Base-by-base conservation (phyloP, 495 filamentous ascomycete genomes). In the Xylaria nigripes region DNA sequence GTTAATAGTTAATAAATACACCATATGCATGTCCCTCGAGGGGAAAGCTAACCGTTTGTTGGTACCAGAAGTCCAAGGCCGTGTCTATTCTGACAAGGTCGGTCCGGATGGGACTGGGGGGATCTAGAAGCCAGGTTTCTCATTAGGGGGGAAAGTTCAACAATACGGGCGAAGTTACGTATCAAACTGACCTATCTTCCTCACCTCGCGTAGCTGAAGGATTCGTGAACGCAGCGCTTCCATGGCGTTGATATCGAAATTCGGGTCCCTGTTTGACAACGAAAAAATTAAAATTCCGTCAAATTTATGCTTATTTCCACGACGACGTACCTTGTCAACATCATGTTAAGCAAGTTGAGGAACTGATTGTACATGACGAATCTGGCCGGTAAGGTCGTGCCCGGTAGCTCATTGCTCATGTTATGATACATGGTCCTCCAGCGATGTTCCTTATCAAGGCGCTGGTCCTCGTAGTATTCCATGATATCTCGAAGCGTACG, bases 401-500 rank as follows among this genome's bases (percentile, higher is more conserved):
- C 74, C 2, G 64, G 70, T 36, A 70, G 72, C 58, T 75, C 75
- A 27, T 73, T 70, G 1, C 70, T 72, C 70, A 78, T 72, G 46
- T 71, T 72, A 67, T 79, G 69, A 51, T 76, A 74, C 76, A 81
- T 79, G 32, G 72, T 70, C 25, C 70, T 71, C 78, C 78, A 81
- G 38, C 76, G 66, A 32, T 67, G 66, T 52, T 74, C 69, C 43
- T 70, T 70, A 34, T 68, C 63, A 23, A 76, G 19, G 5, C 62
- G 66, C 52, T 70, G 74, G 54, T 81, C 73, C 38, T 76, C 76
- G 55, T 78, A 72, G 58, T 75, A 71, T 4, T 54, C 30, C 47
- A 65, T 74, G 61, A 81, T 81, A 53, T 81, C 78, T 38, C 69
- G 63, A 41, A 80, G 65, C 2, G 73, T 74, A 46, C 67, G 69